Base-by-base conservation (phyloP, 805 yeast species). In the Pichia phayaonensis region DNA sequence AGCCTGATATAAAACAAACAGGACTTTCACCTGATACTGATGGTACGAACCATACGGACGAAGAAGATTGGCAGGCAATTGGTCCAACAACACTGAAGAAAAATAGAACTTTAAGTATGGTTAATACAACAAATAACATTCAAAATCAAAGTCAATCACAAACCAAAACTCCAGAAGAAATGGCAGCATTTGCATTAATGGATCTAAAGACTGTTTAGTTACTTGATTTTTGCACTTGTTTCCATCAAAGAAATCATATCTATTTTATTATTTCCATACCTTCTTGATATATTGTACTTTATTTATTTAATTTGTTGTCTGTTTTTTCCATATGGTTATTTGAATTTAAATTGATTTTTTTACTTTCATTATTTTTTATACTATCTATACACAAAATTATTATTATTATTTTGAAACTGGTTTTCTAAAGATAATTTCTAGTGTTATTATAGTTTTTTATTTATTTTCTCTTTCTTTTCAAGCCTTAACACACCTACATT, bases 11-110 rank as follows among this genome's bases (percentile, higher is more conserved):
- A 34, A 34, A 34, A 34, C 38, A 34, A n/a, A 16, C n/a, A 7
- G 20, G 38, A n/a, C 38, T 16, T 6, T 26, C 44, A 11, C 34
- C 44, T 44, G 39, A 44, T 44, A 23, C 27, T 41, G 49, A 31
- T 23, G 49, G 46, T 47, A 76, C 82, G 42, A 95, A 88, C 61
- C 59, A 52, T 47, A 92, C 99, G 0, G 99, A 92, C 66, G 98
- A 92, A 62, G 99, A 92, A 67, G 98, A 92, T 67, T 92, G 99
- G 99, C 86, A 83, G 54, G 70, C 89, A 0, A 84, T 90, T 48
- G 97, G 97, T 1, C 90, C 97, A 0, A 83, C 78, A 39, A 71
- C 79, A 42, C 70, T 89, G 29, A 56, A 64, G 40, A 62, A 57
- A 42, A 55, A 56, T n/a, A 57, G 57, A 42, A 57, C 55, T 20